Evolutionary conservation across 1,139 yeast genomes (phyloP), one percentile per base, ranked within the genome.

Genomic region (Geotrichum siamense): DNA sequence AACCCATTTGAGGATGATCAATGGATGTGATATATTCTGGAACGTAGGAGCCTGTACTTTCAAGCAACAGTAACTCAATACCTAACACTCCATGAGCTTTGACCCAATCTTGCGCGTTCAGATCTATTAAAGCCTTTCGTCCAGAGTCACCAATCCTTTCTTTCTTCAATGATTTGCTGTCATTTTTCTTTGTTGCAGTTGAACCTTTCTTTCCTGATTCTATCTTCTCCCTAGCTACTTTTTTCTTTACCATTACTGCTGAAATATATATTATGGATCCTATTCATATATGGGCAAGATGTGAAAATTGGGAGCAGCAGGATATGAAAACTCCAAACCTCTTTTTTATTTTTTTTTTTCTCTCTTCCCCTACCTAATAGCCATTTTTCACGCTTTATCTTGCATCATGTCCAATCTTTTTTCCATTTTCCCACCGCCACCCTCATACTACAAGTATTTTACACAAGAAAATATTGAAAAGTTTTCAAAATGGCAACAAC

Each of bases 341-440:
- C 13, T 12, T 8, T 16, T n/a, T n/a, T n/a, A 10, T 17, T 21
- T 33, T 33, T 33, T 12, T 20, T 33, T 21, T n/a, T 9, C 6
- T 23, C 10, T 23, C 10, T 23, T 23, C 10, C 26, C 6, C 10
- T 10, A 23, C 26, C 10, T 23, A 10, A 23, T 8, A 8, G 10
- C 26, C 10, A 8, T 23, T 23, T 10, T 23, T 23, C 10, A 23
- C 26, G 10, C 26, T 21, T 32, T 32, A 5, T 8, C 25, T 23
- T 36, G 5, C 25, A 10, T 15, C 27, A 61, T 60, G 61, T 54
- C 60, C 15, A 65, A 64, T 21, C 57, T 68, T 23, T 59, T 91
- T 22, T 77, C 93, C 10, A 71, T 85, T 44, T 86, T 80, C 53
- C 95, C 96, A 1, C 89, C 91, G 1, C 95, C 95, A 2, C 96